Evolutionary conservation across 2,329 filamentous ascomycete genomes (phyloP).

Genomic region (Monilinia fructigena): DNA sequence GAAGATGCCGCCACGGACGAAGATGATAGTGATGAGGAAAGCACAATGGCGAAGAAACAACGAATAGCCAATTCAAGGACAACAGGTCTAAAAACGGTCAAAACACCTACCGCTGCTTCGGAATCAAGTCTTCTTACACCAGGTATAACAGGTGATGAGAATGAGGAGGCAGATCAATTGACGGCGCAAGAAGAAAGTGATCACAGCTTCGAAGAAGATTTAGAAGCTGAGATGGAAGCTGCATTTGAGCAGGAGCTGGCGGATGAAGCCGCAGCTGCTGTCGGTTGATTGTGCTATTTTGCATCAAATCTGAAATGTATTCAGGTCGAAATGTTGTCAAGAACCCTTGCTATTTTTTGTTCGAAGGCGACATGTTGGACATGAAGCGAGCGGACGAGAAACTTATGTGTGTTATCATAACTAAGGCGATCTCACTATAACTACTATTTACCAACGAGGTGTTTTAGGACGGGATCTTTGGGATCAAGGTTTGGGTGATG

Average conservation of each 20-base stretch:
- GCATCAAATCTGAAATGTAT: background rate
- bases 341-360: conserved; percentile 36
- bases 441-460: background rate
- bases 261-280: conserved; percentile 1
- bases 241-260: conserved; percentile 44
- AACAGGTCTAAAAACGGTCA: conserved; percentile 49
- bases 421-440: background rate
- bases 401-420: conserved; percentile 6
- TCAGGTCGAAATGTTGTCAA: conserved; percentile 37
- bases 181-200: conserved; percentile 39
- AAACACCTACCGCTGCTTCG: conserved; percentile 44
- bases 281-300: background rate
- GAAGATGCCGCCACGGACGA: conserved; percentile 43
- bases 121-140: conserved; percentile 46
- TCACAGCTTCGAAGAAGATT: conserved; percentile 42
- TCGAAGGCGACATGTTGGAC: background rate
- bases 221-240: conserved; percentile 55
- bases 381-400: background rate
- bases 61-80: conserved; percentile 48
- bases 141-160: conserved; percentile 45
- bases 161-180: conserved; percentile 33
- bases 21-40: conserved; percentile 51
- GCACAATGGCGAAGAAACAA: conserved; percentile 52
- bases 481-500: background rate
- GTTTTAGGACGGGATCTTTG: conserved; percentile 5